phyloP scores from a whole-genome alignment of 2,329 filamentous ascomycete species.

The Thielaviopsis populi region DNA sequence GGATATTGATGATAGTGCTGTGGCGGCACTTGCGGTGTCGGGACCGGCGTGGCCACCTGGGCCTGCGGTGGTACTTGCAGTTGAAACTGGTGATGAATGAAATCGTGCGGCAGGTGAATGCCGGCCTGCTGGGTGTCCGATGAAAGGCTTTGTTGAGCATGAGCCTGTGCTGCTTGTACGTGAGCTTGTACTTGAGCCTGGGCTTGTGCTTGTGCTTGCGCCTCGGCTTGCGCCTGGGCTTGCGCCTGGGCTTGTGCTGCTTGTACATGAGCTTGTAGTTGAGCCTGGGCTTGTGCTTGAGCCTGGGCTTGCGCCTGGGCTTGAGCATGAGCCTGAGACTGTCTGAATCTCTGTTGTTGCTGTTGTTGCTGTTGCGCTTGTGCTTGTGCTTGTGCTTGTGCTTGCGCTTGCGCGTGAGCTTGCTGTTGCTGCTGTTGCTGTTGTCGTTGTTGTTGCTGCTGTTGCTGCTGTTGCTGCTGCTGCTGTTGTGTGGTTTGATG shows the following conservation, averaged over 20 bases:
- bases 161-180: slow-evolving; percentile 18
- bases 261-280: slow-evolving; percentile 5
- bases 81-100: slow-evolving; percentile 15
- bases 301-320: background rate
- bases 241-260: slow-evolving; percentile 4
- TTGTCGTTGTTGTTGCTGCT: slow-evolving; percentile 4
- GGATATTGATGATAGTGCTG: slow-evolving; percentile 13
- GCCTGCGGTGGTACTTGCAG: slow-evolving; percentile 9
- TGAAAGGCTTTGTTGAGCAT: slow-evolving; percentile 6
- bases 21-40: slow-evolving; percentile 9
- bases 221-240: slow-evolving; percentile 7
- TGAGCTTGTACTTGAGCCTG: slow-evolving; percentile 21
- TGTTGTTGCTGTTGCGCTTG: slow-evolving; percentile 9
- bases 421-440: slow-evolving; percentile 12
- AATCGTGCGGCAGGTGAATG: slow-evolving; percentile 7
- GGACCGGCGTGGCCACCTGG: background rate
- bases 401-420: background rate
- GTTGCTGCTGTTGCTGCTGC: slow-evolving; percentile 9
- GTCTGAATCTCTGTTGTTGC: slow-evolving; percentile 19
- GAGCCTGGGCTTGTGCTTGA: slow-evolving; percentile 1
- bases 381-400: background rate
- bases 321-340: slow-evolving; percentile 15
- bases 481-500: background rate
- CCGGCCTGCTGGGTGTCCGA: slow-evolving; percentile 2
- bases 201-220: slow-evolving; percentile 14